Evolutionary conservation across 1,139 yeast genomes (phyloP).

Genomic region (Lodderomyces metapsilosis): DNA sequence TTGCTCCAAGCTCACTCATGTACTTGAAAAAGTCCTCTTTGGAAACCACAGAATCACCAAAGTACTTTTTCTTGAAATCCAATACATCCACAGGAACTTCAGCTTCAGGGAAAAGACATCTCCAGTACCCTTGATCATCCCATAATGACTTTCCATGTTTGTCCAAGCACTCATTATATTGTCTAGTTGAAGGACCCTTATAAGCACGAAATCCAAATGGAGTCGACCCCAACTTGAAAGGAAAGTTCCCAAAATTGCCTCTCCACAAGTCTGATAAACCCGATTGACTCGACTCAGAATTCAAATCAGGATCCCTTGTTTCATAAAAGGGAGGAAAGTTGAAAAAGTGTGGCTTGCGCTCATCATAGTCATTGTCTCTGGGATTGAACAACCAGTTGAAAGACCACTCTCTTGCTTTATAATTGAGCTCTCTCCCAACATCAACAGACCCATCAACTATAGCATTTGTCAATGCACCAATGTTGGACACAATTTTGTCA

Average conservation of each 20-base stretch:
- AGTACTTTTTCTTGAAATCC: conserved; percentile 26
- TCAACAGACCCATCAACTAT: conserved; percentile 24
- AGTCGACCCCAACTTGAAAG: conserved; percentile 21
- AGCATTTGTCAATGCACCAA: conserved; percentile 13
- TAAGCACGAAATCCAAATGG: conserved; percentile 55
- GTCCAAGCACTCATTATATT: conserved; percentile 62
- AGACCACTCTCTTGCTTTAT: conserved; percentile 22
- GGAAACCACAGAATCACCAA: conserved; percentile 38
- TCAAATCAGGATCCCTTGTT: conserved; percentile 11
- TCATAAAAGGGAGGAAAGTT: conserved; percentile 13
- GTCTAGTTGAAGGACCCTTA: conserved; percentile 60
- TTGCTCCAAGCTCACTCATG: conserved; percentile 14
- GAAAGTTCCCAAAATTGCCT: conserved; percentile 9
- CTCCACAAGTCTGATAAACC: conserved; percentile 12
- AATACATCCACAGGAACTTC: conserved; percentile 38
- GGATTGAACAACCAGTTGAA: conserved; percentile 18
- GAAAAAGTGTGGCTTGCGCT: conserved; percentile 8
- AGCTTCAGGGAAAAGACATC: conserved; percentile 74
- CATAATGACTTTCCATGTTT: conserved; percentile 70
- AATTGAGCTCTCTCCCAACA: conserved; percentile 24
- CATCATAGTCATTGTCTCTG: neutral
- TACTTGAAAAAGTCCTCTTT: conserved; percentile 48
- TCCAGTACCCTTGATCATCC: conserved; percentile 82
- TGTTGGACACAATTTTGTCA: conserved; percentile 18
- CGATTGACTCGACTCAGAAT: conserved; percentile 6